Evolutionary conservation across 2,329 filamentous ascomycete species (phyloP).

Genomic region (Orbilia ellipsospora): DNA sequence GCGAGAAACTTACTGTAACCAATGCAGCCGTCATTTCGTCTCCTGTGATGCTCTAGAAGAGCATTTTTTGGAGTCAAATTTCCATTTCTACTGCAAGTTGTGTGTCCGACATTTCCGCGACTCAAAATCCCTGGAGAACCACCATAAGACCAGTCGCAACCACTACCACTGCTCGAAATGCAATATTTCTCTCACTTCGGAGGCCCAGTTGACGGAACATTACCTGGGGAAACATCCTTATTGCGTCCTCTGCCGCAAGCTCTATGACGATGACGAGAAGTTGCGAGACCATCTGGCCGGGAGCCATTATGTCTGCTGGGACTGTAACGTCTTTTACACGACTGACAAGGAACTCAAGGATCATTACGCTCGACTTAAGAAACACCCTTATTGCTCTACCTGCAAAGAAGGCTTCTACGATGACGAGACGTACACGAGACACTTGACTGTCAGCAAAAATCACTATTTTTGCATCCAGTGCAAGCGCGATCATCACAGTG

Average conservation of each 20-base stretch:
- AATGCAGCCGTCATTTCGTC: slow-evolving; percentile 44
- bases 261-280: slow-evolving; percentile 46
- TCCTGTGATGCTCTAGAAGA: slow-evolving; percentile 45
- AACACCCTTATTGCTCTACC: slow-evolving; percentile 45
- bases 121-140: slow-evolving; percentile 50
- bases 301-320: slow-evolving; percentile 51
- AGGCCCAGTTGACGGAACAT: slow-evolving; percentile 50
- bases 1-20: slow-evolving; percentile 47
- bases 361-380: slow-evolving; percentile 42
- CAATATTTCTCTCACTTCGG: slow-evolving; percentile 38
- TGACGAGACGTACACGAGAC: slow-evolving; percentile 39
- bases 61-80: slow-evolving; percentile 51
- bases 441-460: slow-evolving; percentile 48
- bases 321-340: slow-evolving; percentile 53
- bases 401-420: slow-evolving; percentile 43
- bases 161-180: slow-evolving; percentile 46
- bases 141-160: slow-evolving; percentile 47
- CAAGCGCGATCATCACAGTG: slow-evolving; percentile 52
- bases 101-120: slow-evolving; percentile 50
- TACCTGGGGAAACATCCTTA: slow-evolving; percentile 44
- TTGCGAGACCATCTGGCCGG: slow-evolving; percentile 36
- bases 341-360: slow-evolving; percentile 52
- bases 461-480: slow-evolving; percentile 52
- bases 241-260: slow-evolving; percentile 45
- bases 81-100: slow-evolving; percentile 48